These are phyloP conservation scores for Phaseolus lunatus DNA, from an alignment of 306 rosid species.

Conservation along the genomic window DNA sequence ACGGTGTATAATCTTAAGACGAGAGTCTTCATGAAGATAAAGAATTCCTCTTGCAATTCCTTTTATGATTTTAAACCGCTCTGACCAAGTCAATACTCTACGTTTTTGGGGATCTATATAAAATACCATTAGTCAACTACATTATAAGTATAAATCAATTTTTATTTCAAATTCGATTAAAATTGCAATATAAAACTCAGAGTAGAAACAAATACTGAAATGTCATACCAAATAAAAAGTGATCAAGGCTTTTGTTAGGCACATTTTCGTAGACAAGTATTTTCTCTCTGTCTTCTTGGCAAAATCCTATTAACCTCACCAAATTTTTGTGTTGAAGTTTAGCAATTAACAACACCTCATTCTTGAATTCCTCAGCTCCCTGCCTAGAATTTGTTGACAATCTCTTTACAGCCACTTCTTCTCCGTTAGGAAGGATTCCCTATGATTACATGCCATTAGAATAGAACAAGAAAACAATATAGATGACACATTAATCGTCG, in stretches of 20 bases:
- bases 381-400: conserved; percentile 62
- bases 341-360: conserved; percentile 69
- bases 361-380: conserved; percentile 70
- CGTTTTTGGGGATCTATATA: conserved; percentile 44
- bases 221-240: conserved; percentile 63
- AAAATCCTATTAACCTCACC: conserved; percentile 69
- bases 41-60: conserved; percentile 72
- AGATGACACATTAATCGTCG: background rate
- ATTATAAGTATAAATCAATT: background rate
- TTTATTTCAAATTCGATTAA: background rate
- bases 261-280: conserved; percentile 74
- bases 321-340: conserved; percentile 83
- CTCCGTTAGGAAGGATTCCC: conserved; percentile 64
- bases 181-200: background rate
- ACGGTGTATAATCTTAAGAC: conserved; percentile 68
- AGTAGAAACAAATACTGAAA: background rate
- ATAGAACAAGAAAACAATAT: background rate
- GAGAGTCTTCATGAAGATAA: conserved; percentile 78
- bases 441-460: conserved; percentile 35
- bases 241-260: conserved; percentile 69
- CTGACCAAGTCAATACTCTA: conserved; percentile 56
- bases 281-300: conserved; percentile 61
- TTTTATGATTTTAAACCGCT: conserved; percentile 50
- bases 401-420: conserved; percentile 75
- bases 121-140: conserved; percentile 1